Base-by-base conservation (phyloP, 768 basidiomycete genomes). In the Pisolithus albus region DNA sequence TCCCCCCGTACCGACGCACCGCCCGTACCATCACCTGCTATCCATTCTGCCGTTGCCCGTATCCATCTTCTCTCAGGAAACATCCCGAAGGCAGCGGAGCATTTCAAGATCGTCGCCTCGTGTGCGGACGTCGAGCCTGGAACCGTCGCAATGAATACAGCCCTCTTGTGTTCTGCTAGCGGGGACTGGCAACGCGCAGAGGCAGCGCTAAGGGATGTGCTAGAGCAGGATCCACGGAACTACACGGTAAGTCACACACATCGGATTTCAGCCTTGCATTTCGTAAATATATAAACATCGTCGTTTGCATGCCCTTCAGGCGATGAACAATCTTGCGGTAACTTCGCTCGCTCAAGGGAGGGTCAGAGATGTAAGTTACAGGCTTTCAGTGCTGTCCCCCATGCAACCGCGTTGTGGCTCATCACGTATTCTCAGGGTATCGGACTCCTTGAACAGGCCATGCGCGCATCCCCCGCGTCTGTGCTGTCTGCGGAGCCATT, bases 401-500 rank as follows among this genome's bases (percentile, higher is more conserved):
- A n/a, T 32, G 10, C 32, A 34, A 13, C 34, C 26, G 4, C 34
- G 34, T 4, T 34, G 34, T 11, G 8, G 38, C 15, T 32, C 16
- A 52, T 46, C 16, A 41, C 48, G 16, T 36, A 19, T 41, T 37
- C 49, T 1, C 50, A 90, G 86, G 85, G 80, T 2, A 89, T 89
- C 45, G 76, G 81, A 42, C 76, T 81, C 0, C 67, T 92, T 36
- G 88, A 92, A 64, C 64, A 53, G 4, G 82, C 82, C 1, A 63
- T 92, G 32, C 71, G 69, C 49, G 63, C 76, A 3, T 85, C 86
- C 1, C 90, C 90, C 2, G 77, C 85, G 1, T 79, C 79, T 45
- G 79, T 86, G 8, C 83, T 86, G 11, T 77, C 83, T 23, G 85
- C 86, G 7, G 89, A 92, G 60, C 89, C 89, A 5, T 88, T 88